Base-by-base conservation (phyloP, 2,329 filamentous ascomycete species). In the Cordyceps javanica region DNA sequence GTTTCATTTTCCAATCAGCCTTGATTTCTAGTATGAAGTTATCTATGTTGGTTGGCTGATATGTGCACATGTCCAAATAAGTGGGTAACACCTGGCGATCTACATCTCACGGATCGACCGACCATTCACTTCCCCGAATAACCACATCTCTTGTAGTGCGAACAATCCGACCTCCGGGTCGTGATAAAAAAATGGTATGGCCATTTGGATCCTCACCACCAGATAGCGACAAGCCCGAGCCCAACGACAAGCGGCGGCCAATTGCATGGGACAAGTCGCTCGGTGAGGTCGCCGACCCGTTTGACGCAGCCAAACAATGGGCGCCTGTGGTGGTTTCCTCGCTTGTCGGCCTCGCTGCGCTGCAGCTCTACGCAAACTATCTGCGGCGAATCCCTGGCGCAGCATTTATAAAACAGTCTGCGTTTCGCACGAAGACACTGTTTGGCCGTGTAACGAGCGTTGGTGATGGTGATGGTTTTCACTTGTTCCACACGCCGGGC, bases 401-500 rank as follows among this genome's bases (percentile, higher is more conserved):
- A 36, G 78, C 82, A 25, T 82, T 91, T 68, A 88, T 99, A 64
- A 84, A 85, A 49, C 88, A 90, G 2, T 76, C 78, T 11, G 88
- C 87, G 68, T 93, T 93, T 69, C 84, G 89, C 46, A 85, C 78
- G 60, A 82, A 89, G 64, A 92, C 84, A 64, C 69, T 99, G 42
- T 88, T 93, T 65, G 94, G 94, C 14, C 82, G 82, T 61, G 94
- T 97, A 42, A 97, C 93, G 13, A 91, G 89, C 64, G 94, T 99
- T 25, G 94, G 95, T 42, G 94, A 99, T 78, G 95, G 91, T 4
- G 94, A 99, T 72, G 93, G 93, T 69, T 97, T 99, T 71, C 88
- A 94, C 64, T 72, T 99, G 49, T 99, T 88, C 70, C 94, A 99
- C 71, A 97, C 91, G 0, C 94, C 94, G 0, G 93, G 93, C n/a